These are phyloP conservation scores for Suhomyces atakaporum DNA, from an alignment of 1,139 yeast genomes.

Conservation along the genomic window DNA sequence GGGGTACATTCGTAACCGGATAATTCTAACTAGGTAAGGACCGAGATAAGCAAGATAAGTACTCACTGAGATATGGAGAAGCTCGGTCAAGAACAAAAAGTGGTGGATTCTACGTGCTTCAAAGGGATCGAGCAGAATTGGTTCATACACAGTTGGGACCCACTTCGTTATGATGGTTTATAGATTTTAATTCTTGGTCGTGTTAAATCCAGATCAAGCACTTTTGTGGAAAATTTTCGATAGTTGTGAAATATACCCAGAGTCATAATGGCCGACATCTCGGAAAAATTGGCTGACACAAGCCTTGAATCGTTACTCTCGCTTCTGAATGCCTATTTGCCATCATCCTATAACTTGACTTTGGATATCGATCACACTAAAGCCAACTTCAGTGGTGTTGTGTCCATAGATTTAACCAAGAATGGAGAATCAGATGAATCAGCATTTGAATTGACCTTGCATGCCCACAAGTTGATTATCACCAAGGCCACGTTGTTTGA, in stretches of 20 bases:
- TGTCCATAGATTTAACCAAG: constrained; percentile 32
- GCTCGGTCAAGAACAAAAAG: too few relatives aligned
- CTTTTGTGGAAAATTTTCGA: constrained; percentile 5
- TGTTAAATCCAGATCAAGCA: constrained; percentile 1
- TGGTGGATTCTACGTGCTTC: too few relatives aligned
- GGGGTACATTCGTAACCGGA: too few relatives aligned
- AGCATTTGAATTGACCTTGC: constrained; percentile 33
- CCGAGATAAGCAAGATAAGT: too few relatives aligned
- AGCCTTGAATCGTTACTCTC: constrained; percentile 17
- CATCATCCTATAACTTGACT: constrained; percentile 44
- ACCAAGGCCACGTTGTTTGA: constrained; percentile 22
- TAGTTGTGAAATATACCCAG: constrained; percentile 3
- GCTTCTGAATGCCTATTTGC: constrained; percentile 38
- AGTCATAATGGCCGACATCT: constrained; percentile 4
- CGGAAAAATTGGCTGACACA: constrained; percentile 2
- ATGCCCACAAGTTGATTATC: constrained; percentile 44
- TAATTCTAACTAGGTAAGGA: too few relatives aligned
- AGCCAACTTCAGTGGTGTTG: constrained; percentile 57
- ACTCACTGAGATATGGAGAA: too few relatives aligned
- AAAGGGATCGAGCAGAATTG: too few relatives aligned
- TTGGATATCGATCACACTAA: constrained; percentile 50
- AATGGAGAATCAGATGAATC: constrained; percentile 26
- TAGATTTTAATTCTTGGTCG: too few relatives aligned
- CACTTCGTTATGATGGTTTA: too few relatives aligned
- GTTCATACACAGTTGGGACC: too few relatives aligned